Conservation (phyloP, 345 rosid species). For the Arabis hirsuta region DNA sequence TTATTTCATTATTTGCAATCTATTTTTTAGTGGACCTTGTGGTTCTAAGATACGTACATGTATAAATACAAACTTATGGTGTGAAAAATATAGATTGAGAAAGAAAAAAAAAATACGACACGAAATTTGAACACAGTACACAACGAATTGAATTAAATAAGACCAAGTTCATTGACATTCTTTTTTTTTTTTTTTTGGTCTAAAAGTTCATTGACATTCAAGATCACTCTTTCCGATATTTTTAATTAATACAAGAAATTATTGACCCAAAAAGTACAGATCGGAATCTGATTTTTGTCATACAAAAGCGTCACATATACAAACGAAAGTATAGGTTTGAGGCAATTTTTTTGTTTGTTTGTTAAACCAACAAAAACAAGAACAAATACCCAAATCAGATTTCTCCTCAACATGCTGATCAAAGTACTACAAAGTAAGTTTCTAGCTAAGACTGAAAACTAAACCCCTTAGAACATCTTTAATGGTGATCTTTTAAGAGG, state of each 20-base stretch:
- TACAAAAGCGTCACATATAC: conserved; percentile 31
- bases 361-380: conserved; percentile 8
- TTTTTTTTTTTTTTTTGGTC: too few species aligned
- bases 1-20: conserved; percentile 19
- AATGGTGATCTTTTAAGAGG: too few species aligned
- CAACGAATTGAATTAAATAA: background rate
- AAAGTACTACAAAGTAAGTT: conserved; percentile 16
- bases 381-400: conserved; percentile 26
- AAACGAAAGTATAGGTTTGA: conserved; percentile 27
- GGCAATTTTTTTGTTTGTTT: conserved; percentile 3
- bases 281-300: conserved; percentile 18
- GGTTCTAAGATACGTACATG: background rate
- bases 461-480: too few species aligned
- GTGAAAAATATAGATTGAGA: too few species aligned
- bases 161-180: too few species aligned
- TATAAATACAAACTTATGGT: conserved; percentile 4
- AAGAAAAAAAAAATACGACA: too few species aligned
- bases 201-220: background rate
- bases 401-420: conserved; percentile 10
- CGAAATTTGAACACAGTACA: background rate
- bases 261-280: conserved; percentile 33
- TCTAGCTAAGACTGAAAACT: too few species aligned
- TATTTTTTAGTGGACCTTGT: conserved; percentile 22
- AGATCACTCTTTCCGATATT: conserved; percentile 5
- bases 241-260: conserved; percentile 12